Evolutionary conservation across 768 basidiomycete species (phyloP), one percentile per base, ranked within the genome.

Genomic region (Mycena albidolilacea): DNA sequence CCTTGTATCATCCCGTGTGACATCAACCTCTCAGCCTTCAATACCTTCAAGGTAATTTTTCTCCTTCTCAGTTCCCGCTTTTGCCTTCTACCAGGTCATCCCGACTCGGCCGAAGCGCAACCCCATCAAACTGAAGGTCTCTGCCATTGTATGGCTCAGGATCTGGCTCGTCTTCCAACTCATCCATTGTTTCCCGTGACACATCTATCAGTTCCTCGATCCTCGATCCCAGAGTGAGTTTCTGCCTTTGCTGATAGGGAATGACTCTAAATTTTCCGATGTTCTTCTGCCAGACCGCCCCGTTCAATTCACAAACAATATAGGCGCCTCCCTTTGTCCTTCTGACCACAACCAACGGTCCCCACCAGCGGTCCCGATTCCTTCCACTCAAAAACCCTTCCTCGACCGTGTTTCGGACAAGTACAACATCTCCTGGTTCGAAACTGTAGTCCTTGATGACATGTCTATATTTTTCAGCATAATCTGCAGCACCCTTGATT

Each of bases 331-430:
- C 72, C 39, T 14, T 67, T 15, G 70, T 76, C 12, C 71, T 68
- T 14, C 69, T 38, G 14, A 78, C 67, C 7, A 81, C 75, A 23
- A 75, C 52, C 41, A 74, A 74, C 0, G 80, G 81, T 39, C 79
- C 80, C 44, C 77, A 69, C 60, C 79, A 81, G 30, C 30, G 30
- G 30, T 30, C 30, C 30, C 30, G 30, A 30, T 30, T 30, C 30
- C 30, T 30, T 30, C 30, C 30, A 1, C 75, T 73, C 12, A 78
- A 44, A 1, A 78, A 73, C 17, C 55, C 73, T 15, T 80, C 78
- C 71, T 73, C 60, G 77, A 61, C 59, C 12, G 61, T 71, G 23
- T 71, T 81, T 5, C 75, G 19, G 0, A 78, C 71, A 0, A 82
- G 64, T 0, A 83, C 79, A 1, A 82, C 59, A 3, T 73, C 75